Evolutionary conservation across 2,329 filamentous ascomycete species (phyloP).

Genomic region (Trichophyton verrucosum): DNA sequence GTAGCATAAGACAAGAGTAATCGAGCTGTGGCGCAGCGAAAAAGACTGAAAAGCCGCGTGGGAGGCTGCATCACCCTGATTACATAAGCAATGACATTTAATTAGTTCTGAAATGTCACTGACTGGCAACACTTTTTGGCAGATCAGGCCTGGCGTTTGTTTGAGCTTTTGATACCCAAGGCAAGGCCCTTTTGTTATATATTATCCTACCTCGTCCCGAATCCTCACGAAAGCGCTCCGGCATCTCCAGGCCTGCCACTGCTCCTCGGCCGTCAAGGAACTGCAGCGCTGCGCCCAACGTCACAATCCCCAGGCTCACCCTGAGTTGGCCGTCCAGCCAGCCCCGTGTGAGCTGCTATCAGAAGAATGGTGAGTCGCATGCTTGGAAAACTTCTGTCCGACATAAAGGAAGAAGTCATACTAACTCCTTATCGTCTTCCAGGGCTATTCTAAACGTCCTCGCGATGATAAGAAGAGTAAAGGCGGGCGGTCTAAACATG

Average conservation of each 20-base stretch:
- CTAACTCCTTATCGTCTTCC: neutral
- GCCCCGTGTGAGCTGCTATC: neutral
- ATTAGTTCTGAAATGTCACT: neutral
- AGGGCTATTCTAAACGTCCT: constrained; percentile 35
- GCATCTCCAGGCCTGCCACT: neutral
- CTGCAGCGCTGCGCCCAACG: neutral
- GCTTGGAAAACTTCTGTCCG: neutral
- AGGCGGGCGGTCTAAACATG: constrained; percentile 32
- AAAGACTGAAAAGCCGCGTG: constrained; percentile 1
- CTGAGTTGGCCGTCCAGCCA: neutral
- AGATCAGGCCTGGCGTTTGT: neutral
- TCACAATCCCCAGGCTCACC: neutral
- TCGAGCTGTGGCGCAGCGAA: constrained; percentile 2
- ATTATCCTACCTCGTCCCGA: neutral
- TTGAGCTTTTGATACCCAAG: constrained; percentile 2
- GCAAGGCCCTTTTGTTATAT: neutral
- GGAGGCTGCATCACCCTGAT: neutral
- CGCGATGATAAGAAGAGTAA: constrained; percentile 27
- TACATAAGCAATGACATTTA: neutral
- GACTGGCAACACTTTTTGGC: neutral
- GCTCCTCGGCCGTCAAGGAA: neutral
- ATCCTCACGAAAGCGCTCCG: neutral
- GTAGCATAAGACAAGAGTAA: neutral
- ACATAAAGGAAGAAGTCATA: too few relatives aligned
- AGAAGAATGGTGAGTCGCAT: constrained; percentile 3